phyloP scores from a whole-genome alignment of 495 filamentous ascomycete species.

The Collariella sp. region DNA sequence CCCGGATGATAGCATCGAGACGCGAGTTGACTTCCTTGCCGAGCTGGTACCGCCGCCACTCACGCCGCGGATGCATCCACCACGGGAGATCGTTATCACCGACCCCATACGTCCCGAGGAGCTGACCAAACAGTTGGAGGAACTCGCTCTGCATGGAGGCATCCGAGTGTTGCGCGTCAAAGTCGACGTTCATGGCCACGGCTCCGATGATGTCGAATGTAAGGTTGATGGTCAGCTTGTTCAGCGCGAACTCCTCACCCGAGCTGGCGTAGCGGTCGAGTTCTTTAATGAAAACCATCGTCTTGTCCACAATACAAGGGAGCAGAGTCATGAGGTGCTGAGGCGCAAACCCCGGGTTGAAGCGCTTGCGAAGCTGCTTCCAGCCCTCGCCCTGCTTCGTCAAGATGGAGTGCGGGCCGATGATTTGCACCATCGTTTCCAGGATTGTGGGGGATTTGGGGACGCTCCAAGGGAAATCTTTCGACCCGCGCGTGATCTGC shows the following conservation, averaged over 20 bases:
- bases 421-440: constrained; percentile 19
- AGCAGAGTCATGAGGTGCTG: constrained; percentile 35
- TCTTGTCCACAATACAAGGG: constrained; percentile 35
- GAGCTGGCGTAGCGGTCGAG: constrained; percentile 20
- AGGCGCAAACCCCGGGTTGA: constrained; percentile 38
- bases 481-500: constrained; percentile 33
- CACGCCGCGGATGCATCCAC: constrained; percentile 16
- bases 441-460: constrained; percentile 39
- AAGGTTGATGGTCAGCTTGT: constrained; percentile 22
- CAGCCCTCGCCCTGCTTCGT: constrained; percentile 29
- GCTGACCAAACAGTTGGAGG: constrained; percentile 22
- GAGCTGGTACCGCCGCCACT: constrained; percentile 13
- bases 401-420: constrained; percentile 34
- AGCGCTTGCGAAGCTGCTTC: constrained; percentile 33
- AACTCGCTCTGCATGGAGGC: constrained; percentile 17
- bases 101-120: constrained; percentile 17
- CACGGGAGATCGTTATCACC: constrained; percentile 10
- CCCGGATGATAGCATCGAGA: constrained; percentile 20
- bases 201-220: constrained; percentile 37
- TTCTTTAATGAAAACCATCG: constrained; percentile 22
- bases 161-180: constrained; percentile 26
- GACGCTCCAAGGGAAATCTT: constrained; percentile 32
- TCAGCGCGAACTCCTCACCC: constrained; percentile 24
- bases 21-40: constrained; percentile 12
- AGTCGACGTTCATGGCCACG: constrained; percentile 29